Evolutionary conservation across 805 yeast genomes (phyloP), one percentile per base, ranked within the genome.

Genomic region (Babjeviella inositovora): DNA sequence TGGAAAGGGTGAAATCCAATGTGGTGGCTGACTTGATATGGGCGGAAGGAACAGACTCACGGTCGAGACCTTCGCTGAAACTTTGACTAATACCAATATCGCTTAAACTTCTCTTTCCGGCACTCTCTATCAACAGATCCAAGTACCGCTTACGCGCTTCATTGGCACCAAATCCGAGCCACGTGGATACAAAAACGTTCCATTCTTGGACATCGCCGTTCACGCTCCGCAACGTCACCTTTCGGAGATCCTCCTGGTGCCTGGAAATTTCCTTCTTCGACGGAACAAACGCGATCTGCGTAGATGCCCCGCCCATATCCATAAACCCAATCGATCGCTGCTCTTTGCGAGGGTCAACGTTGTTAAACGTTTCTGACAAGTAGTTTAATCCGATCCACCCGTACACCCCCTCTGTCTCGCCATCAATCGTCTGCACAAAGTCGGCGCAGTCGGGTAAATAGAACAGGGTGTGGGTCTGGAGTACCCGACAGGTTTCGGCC

Each of bases 251-350:
- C 25, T 85, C 85, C 19, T 50, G 42, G 43, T 82, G 93, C 31
- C 61, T 62, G 13, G 43, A 47, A 6, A 75, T 46, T 30, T 81
- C 84, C n/a, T 61, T 53, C 19, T 62, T 58, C 4, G 70, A 62
- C 0, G 96, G 96, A 6, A 79, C 84, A 58, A 85, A 90, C 6
- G 97, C 93, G 12, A 90, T 67, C 41, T 90, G 98, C 0, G 95
- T 82, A 2, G 95, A 82, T 0, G 98, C 98, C 8, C 98, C 98
- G 9, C 98, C 98, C 98, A 90, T 90, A 45, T 90, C 98, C 87
- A 90, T 76, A 37, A 90, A 87, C 4, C 98, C 98, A 32, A 64
- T 73, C 1, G 93, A 70, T n/a, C 47, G 47, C 35, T 64, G 76
- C 4, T 22, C 33, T 8, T 28, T 28, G 4, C 32, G 38, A 4